Base-by-base conservation (phyloP, 2,329 filamentous ascomycete genomes). In the Aspergillus fischeri region DNA sequence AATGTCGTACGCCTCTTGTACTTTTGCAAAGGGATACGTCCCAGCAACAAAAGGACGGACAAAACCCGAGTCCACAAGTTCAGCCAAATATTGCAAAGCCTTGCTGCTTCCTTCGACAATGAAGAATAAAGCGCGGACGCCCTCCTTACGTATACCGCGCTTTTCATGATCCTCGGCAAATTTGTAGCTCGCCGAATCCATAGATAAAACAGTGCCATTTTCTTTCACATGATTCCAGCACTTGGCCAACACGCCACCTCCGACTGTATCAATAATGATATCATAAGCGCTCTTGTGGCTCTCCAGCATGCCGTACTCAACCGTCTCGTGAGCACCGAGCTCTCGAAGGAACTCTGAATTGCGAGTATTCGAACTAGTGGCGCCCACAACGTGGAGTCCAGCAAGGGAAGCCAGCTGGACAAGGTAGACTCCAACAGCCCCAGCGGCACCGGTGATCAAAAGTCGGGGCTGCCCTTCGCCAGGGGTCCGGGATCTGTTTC, bases 351-450 rank as follows among this genome's bases (percentile, higher is more conserved):
- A 68, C n/a, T 67, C 60, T 9, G 58, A 60, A 56, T 78, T 77
- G 8, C 67, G 63, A 3, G 25, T 54, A 11, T 67, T 66, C 11
- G 75, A 77, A 49, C 71, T 73, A 3, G 70, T 66, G 8, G 71
- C 66, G 3, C 68, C 70, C n/a, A 75, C 72, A n/a, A 73, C 64
- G 42, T 66, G 57, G 38, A 65, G 4, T 2, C 64, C 68, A 1
- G 72, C 72, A 3, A 68, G 47, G 0, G 64, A 62, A 38, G 73
- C 76, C 8, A 78, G 58, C 58, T 78, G 75, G 4, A 78, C 68
- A 1, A 68, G 62, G 51, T 70, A 77, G 0, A 68, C 62, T 1
- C 77, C 76, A 2, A 73, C 70, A 0, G 69, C 75, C 8, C 77
- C 77, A 8, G 68, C 66, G 29, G 70, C 73, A 4, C 74, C 74